Conservation (phyloP, 2,329 filamentous ascomycete species). For the Raffaelea albimanens region DNA sequence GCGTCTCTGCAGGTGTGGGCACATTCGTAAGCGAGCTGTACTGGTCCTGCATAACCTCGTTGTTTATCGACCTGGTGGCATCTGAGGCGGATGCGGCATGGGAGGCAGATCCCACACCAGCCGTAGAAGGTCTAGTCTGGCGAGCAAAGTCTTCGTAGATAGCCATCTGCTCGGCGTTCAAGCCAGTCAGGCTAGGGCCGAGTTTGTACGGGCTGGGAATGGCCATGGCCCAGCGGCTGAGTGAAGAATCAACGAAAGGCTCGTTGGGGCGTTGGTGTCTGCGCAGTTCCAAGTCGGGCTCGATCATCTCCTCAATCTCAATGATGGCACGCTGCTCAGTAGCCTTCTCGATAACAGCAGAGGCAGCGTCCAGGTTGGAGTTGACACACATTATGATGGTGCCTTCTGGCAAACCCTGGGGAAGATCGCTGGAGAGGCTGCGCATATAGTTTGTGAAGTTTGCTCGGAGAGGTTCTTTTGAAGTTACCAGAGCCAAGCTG, state of each 20-base stretch:
- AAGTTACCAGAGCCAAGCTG: conserved; percentile 91
- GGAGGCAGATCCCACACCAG: conserved; percentile 31
- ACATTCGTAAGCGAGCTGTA: conserved; percentile 48
- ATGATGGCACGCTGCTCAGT: conserved; percentile 87
- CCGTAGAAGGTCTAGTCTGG: conserved; percentile 49
- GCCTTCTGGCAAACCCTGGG: conserved; percentile 81
- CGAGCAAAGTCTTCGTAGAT: conserved; percentile 96
- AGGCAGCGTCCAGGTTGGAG: conserved; percentile 89
- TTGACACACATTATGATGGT: conserved; percentile 98
- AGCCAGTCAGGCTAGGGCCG: conserved; percentile 54
- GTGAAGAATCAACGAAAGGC: conserved; percentile 69
- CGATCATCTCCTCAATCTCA: conserved; percentile 91
- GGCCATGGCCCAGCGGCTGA: conserved; percentile 86
- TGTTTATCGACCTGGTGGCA: conserved; percentile 50
- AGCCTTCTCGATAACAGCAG: conserved; percentile 87
- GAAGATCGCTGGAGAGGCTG: conserved; percentile 54
- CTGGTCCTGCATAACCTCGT: conserved; percentile 55
- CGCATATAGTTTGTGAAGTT: conserved; percentile 98
- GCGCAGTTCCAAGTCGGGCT: conserved; percentile 67
- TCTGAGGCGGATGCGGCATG: conserved; percentile 52
- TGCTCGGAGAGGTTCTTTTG: conserved; percentile 90
- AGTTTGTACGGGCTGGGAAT: conserved; percentile 92
- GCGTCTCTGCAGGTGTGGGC: conserved; percentile 50
- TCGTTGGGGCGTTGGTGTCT: conserved; percentile 75
- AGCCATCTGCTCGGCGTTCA: conserved; percentile 86